A percentile compares a stretch with the other conserved stretches of the same genome.
phyloP scores from a whole-genome alignment of 2,329 filamentous ascomycete genomes.

The Penicillium hesseltinei region DNA sequence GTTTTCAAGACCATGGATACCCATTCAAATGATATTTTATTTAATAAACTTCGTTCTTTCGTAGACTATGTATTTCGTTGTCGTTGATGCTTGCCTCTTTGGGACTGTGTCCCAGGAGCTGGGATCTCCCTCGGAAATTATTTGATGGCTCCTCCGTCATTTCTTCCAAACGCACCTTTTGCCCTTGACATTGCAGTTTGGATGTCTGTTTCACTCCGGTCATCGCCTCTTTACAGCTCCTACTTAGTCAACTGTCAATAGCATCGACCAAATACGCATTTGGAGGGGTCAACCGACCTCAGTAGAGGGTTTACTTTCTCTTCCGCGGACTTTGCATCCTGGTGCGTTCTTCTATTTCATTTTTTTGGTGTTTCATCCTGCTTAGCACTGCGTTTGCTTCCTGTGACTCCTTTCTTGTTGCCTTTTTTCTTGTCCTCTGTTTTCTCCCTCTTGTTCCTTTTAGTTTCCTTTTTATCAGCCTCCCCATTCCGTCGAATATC shows the following conservation, averaged over 20 bases:
- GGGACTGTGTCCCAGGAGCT: not conserved
- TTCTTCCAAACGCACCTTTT: too few relatives aligned
- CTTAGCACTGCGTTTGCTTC: slow-evolving; percentile 7
- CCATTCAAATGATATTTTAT: not conserved
- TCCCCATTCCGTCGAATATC: not conserved
- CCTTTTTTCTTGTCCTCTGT: not conserved
- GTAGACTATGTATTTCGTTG: not conserved
- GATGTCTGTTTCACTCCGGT: too few relatives aligned
- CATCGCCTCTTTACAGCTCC: too few relatives aligned
- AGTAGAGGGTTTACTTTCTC: not conserved
- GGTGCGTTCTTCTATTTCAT: slow-evolving; percentile 2
- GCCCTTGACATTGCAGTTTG: too few relatives aligned
- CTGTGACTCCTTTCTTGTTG: not conserved
- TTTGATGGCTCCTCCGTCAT: not conserved
- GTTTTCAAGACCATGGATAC: not conserved
- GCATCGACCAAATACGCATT: too few relatives aligned
- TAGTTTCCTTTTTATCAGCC: not conserved
- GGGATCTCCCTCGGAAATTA: too few relatives aligned
- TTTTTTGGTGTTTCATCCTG: slow-evolving; percentile 10
- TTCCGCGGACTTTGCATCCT: not conserved
- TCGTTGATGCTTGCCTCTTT: not conserved
- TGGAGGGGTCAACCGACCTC: too few relatives aligned
- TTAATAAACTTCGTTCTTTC: not conserved
- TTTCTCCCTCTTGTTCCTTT: not conserved
- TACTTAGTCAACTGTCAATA: too few relatives aligned